These are phyloP conservation scores for Cladosporium sp. DNA, from an alignment of 2,329 filamentous ascomycete genomes.

Conservation along the genomic window DNA sequence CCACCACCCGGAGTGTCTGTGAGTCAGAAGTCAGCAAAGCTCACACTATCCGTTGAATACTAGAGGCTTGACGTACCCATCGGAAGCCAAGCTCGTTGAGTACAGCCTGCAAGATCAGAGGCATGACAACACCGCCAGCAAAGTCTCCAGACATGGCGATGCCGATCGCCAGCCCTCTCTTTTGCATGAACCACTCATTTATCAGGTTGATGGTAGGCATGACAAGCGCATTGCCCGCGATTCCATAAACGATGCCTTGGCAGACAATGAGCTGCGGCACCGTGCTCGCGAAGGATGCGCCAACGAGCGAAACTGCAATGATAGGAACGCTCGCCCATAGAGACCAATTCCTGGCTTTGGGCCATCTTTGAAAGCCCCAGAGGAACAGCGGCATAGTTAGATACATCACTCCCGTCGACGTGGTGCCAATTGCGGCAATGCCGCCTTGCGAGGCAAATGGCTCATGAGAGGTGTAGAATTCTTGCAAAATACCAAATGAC, in stretches of 20 bases:
- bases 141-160: slow-evolving; percentile 44
- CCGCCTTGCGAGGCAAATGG: slow-evolving; percentile 20
- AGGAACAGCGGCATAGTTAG: slow-evolving; percentile 40
- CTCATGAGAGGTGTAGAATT: slow-evolving; percentile 17
- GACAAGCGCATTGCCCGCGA: slow-evolving; percentile 48
- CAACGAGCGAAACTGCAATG: slow-evolving; percentile 30
- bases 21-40: background rate
- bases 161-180: slow-evolving; percentile 39
- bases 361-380: slow-evolving; percentile 33
- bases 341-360: slow-evolving; percentile 32
- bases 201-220: slow-evolving; percentile 46
- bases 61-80: slow-evolving; percentile 14
- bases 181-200: slow-evolving; percentile 47
- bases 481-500: slow-evolving; percentile 20
- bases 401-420: slow-evolving; percentile 38
- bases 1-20: slow-evolving; percentile 43
- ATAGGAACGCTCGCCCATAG: slow-evolving; percentile 34
- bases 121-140: slow-evolving; percentile 42
- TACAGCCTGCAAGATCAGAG: slow-evolving; percentile 40
- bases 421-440: slow-evolving; percentile 43
- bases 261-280: slow-evolving; percentile 35
- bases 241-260: slow-evolving; percentile 37
- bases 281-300: slow-evolving; percentile 31
- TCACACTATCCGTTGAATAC: no score
- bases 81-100: slow-evolving; percentile 40